These are phyloP conservation scores for Punctularia strigosozonata DNA, from an alignment of 768 basidiomycete species.

Conservation along the genomic window DNA sequence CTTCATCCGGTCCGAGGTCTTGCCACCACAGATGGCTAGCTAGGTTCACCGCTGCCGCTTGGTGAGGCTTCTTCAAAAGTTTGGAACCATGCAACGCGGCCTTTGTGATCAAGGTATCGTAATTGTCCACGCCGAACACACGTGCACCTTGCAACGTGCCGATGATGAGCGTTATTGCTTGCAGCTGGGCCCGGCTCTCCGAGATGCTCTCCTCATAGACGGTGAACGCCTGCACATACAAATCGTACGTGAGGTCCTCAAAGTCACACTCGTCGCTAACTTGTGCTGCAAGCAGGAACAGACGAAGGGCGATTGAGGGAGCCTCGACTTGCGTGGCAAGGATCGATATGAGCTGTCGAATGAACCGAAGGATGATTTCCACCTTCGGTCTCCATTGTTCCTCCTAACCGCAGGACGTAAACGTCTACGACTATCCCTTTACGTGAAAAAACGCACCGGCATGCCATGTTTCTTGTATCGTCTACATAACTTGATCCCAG, in stretches of 20 bases:
- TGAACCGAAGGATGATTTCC: slow-evolving; percentile 85
- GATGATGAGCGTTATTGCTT: slow-evolving; percentile 95
- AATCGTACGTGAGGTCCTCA: slow-evolving; percentile 93
- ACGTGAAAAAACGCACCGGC: slow-evolving; percentile 28
- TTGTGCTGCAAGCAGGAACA: slow-evolving; percentile 93
- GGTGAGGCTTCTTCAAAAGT: slow-evolving; percentile 95
- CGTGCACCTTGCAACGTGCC: slow-evolving; percentile 78
- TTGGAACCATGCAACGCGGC: slow-evolving; percentile 97
- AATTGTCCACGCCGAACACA: slow-evolving; percentile 92
- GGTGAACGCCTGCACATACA: slow-evolving; percentile 95
- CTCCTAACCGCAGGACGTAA: slow-evolving; percentile 35
- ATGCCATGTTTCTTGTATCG: slow-evolving; percentile 81
- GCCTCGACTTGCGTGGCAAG: slow-evolving; percentile 91
- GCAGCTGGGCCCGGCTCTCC: slow-evolving; percentile 89
- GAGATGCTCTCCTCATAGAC: slow-evolving; percentile 98
- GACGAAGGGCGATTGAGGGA: slow-evolving; percentile 80
- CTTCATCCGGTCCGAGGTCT: slow-evolving; percentile 34
- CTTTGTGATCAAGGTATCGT: slow-evolving; percentile 96
- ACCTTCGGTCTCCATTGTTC: slow-evolving; percentile 80
- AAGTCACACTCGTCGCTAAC: slow-evolving; percentile 91
- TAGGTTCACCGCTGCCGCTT: slow-evolving; percentile 85
- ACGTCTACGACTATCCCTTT: neutral
- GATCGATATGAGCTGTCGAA: slow-evolving; percentile 86
- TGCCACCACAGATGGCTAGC: slow-evolving; percentile 99
- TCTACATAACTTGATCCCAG: slow-evolving; percentile 84